Percentiles rank a stretch among this genome's conserved stretches.
phyloP scores from a whole-genome alignment of 2,329 filamentous ascomycete genomes.

The Botryotinia calthae region DNA sequence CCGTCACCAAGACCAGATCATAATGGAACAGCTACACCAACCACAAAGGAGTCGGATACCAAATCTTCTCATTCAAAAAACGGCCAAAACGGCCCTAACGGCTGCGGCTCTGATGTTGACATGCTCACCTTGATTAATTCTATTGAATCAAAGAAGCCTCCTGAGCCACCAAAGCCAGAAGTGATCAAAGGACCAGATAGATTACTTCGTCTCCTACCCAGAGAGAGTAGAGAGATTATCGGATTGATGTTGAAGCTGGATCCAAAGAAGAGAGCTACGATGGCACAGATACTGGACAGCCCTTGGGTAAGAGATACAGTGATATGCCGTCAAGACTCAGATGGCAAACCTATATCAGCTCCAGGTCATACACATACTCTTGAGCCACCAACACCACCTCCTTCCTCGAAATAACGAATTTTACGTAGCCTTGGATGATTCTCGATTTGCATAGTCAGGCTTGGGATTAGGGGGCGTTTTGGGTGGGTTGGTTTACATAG shows the following conservation, averaged over 20 bases:
- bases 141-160: slow-evolving; percentile 5
- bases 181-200: slow-evolving; percentile 92
- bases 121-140: slow-evolving; percentile 1
- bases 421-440: slow-evolving; percentile 21
- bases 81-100: neutral
- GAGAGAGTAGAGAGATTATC: slow-evolving; percentile 87
- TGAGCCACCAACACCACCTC: slow-evolving; percentile 60
- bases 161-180: slow-evolving; percentile 54
- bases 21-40: slow-evolving; percentile 23
- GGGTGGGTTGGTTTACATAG: slow-evolving; percentile 6
- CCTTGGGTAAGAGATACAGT: slow-evolving; percentile 84
- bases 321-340: slow-evolving; percentile 82
- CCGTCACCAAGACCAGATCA: slow-evolving; percentile 66
- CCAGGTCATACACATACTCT: slow-evolving; percentile 81
- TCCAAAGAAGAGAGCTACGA: slow-evolving; percentile 75
- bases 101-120: neutral
- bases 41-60: slow-evolving; percentile 20
- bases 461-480: slow-evolving; percentile 24
- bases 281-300: slow-evolving; percentile 83
- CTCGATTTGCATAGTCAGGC: slow-evolving; percentile 22
- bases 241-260: slow-evolving; percentile 90
- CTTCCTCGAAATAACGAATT: slow-evolving; percentile 28
- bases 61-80: slow-evolving; percentile 8
- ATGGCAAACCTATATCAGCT: slow-evolving; percentile 68
- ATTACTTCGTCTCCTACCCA: slow-evolving; percentile 78